Conservation (phyloP, 257 asterid genomes). For the Nicotiana tomentosiformis region DNA sequence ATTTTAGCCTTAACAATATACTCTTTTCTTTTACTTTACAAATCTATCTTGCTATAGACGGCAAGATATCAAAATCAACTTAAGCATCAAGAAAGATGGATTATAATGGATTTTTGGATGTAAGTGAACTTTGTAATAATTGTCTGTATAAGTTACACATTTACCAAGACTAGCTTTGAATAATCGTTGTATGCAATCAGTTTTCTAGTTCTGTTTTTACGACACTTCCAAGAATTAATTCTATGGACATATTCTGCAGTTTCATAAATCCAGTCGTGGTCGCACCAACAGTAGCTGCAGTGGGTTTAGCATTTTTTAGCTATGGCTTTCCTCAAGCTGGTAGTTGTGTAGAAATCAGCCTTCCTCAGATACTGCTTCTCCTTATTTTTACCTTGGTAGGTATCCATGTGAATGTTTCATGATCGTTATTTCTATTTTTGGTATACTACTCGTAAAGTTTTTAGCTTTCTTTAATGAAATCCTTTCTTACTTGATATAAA, state of each 20-base stretch:
- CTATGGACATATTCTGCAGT: constrained; percentile 35
- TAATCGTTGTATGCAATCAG: background rate
- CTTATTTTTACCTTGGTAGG: constrained; percentile 92
- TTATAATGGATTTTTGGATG: background rate
- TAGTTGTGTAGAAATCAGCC: constrained; percentile 85
- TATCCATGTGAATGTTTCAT: constrained; percentile 1
- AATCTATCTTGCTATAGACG: background rate
- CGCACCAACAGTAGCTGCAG: constrained; percentile 85
- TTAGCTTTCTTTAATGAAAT: background rate
- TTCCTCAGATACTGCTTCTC: constrained; percentile 77
- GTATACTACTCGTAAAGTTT: background rate
- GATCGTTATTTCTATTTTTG: background rate
- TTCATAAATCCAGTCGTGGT: constrained; percentile 94
- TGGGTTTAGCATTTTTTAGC: constrained; percentile 93
- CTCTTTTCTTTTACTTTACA: background rate
- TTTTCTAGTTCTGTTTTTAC: background rate
- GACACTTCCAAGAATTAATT: background rate
- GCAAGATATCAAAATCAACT: background rate
- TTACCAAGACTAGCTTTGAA: background rate
- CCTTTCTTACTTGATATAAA: background rate
- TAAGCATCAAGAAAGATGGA: background rate
- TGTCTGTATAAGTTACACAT: background rate
- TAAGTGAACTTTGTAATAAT: background rate
- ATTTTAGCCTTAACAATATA: background rate
- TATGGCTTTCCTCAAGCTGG: constrained; percentile 99